Evolutionary conservation across 352 stramenopile species (phyloP).

Genomic region (Phytophthora agathidicida): DNA sequence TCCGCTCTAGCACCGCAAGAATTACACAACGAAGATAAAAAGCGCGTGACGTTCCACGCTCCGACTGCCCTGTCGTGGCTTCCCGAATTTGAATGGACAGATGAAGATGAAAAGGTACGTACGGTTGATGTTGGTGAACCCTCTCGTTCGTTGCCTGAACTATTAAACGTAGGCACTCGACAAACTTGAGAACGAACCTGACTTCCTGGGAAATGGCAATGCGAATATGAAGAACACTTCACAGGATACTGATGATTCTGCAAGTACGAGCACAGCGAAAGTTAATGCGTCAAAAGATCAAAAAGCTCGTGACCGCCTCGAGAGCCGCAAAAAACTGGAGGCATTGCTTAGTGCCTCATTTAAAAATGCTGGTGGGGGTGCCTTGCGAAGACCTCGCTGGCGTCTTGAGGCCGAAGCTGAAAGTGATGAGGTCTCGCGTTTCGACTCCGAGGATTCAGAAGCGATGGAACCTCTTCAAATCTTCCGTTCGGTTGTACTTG

Average conservation of each 20-base stretch:
- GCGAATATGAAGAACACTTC: neutral
- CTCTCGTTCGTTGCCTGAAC: neutral
- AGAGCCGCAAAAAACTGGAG: conserved; percentile 48
- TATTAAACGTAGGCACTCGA: conserved; percentile 32
- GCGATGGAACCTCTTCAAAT: conserved; percentile 43
- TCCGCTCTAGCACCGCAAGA: neutral
- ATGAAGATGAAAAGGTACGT: conserved; percentile 57
- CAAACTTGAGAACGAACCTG: conserved; percentile 31
- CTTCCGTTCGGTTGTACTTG: conserved; percentile 42
- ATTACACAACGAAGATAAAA: neutral
- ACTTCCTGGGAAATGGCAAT: neutral
- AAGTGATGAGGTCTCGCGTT: conserved; percentile 36
- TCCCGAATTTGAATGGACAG: conserved; percentile 61
- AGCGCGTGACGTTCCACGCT: conserved; percentile 1
- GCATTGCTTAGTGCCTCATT: conserved; percentile 45
- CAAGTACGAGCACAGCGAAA: neutral
- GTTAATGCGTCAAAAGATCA: conserved; percentile 18
- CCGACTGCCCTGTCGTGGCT: conserved; percentile 26
- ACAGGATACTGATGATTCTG: neutral
- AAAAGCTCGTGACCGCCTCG: conserved; percentile 38
- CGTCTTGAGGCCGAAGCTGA: conserved; percentile 45
- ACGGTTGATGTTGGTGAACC: neutral
- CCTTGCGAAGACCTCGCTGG: conserved; percentile 55
- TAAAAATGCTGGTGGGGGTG: conserved; percentile 14
- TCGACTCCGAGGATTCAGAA: conserved; percentile 24